These are phyloP conservation scores for Mortierella polycephala DNA, from an alignment of 371 early-diverging fungal genomes.

Conservation along the genomic window DNA sequence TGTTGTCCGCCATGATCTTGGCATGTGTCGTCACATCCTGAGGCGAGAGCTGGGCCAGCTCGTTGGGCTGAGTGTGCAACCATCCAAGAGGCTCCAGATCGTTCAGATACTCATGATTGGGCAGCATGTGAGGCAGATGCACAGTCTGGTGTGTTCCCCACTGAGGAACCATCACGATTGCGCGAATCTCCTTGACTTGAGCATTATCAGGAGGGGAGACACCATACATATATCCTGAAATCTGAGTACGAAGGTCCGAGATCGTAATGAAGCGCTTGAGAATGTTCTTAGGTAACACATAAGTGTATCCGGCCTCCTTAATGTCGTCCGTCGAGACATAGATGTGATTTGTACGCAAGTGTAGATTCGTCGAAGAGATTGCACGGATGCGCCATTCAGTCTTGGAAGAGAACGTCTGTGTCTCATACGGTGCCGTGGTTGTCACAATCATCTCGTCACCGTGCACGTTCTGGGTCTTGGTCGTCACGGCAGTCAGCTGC, in stretches of 20 bases:
- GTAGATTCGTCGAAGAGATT: conserved; percentile 93
- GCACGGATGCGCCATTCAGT: conserved; percentile 99
- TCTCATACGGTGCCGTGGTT: conserved; percentile 97
- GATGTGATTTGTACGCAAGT: conserved; percentile 95
- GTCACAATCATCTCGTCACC: conserved; percentile 99
- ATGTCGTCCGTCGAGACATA: conserved; percentile 96
- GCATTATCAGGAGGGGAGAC: conserved; percentile 92
- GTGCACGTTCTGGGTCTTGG: conserved; percentile 95
- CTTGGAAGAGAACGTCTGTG: conserved; percentile 96
- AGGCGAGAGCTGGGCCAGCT: conserved; percentile 90
- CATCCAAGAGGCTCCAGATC: conserved; percentile 97
- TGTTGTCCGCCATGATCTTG: conserved; percentile 85
- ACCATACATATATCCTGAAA: conserved; percentile 96
- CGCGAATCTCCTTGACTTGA: conserved; percentile 95
- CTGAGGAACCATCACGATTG: conserved; percentile 97
- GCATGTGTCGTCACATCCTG: conserved; percentile 94
- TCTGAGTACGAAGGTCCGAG: conserved; percentile 94
- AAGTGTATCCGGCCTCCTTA: conserved; percentile 92
- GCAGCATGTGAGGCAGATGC: conserved; percentile 88
- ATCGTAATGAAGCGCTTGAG: conserved; percentile 95
- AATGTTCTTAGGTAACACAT: conserved; percentile 97
- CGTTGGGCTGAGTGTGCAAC: conserved; percentile 98
- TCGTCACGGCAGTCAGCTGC: conserved; percentile 95
- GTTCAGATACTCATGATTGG: conserved; percentile 91
- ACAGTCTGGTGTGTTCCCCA: conserved; percentile 96